Evolutionary conservation across 176 grass and related monocot species (phyloP).

Genomic region (Rhynchospora tenuis): DNA sequence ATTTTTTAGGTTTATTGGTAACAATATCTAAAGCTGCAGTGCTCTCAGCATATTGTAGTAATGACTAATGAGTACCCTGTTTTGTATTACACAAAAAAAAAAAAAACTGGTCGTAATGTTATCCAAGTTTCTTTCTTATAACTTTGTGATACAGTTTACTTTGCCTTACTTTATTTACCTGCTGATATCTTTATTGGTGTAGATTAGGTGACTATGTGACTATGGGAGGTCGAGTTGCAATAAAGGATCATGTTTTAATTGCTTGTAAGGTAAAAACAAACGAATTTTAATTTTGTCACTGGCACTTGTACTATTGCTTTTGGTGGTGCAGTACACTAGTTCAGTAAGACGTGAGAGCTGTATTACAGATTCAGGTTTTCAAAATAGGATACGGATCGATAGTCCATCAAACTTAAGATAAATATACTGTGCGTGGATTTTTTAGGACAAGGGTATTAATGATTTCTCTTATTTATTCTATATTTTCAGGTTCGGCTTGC

Average conservation of each 20-base stretch:
- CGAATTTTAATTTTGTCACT: background rate
- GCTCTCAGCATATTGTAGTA: background rate
- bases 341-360: background rate
- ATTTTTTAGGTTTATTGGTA: background rate
- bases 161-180: no score
- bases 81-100: background rate
- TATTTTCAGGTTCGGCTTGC: slow-evolving; percentile 27
- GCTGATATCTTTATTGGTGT: background rate
- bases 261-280: slow-evolving; percentile 37
- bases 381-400: background rate
- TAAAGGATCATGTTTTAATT: slow-evolving; percentile 45
- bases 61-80: background rate
- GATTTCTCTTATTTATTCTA: background rate
- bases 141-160: background rate
- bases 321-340: background rate
- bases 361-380: background rate
- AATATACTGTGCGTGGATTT: background rate
- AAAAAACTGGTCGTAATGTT: background rate
- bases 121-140: background rate
- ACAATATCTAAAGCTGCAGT: background rate
- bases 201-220: slow-evolving; percentile 49
- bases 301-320: background rate
- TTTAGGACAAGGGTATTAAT: background rate
- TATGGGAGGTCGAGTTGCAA: slow-evolving; percentile 37
- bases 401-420: background rate